A percentile compares a stretch with the other conserved stretches of the same genome.
phyloP scores from a whole-genome alignment of 2,329 filamentous ascomycete species.

The Arthrobotrys sphaeroides region DNA sequence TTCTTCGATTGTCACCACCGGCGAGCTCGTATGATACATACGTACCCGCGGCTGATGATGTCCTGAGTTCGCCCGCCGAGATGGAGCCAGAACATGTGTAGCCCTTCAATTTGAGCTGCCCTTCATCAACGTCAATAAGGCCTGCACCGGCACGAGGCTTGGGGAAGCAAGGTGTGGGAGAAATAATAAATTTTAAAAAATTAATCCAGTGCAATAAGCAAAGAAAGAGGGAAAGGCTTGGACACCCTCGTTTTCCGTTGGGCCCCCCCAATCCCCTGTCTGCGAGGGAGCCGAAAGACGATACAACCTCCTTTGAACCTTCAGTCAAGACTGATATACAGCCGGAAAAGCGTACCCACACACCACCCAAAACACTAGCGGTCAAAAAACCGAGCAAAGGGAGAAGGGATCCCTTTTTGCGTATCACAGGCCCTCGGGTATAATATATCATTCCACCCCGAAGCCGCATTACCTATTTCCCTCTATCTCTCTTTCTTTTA shows the following conservation, averaged over 20 bases:
- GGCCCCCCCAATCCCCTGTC: constrained; percentile 42
- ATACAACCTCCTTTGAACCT: constrained; percentile 51
- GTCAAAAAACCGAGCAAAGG: constrained; percentile 37
- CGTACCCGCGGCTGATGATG: constrained; percentile 40
- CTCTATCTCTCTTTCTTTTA: constrained; percentile 19
- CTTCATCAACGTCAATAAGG: constrained; percentile 4
- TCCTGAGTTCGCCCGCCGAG: constrained; percentile 21
- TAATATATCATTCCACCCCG: constrained; percentile 53
- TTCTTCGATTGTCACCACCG: constrained; percentile 28
- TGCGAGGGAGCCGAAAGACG: constrained; percentile 37
- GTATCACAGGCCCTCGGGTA: constrained; percentile 52
- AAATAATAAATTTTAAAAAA: constrained; percentile 31
- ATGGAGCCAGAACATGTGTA: constrained; percentile 48
- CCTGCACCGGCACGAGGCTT: constrained; percentile 33
- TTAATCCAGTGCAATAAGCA: constrained; percentile 38
- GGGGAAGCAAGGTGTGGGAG: constrained; percentile 39
- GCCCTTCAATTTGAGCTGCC: constrained; percentile 52
- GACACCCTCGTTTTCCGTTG: constrained; percentile 53
- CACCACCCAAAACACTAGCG: constrained; percentile 49
- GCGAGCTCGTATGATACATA: constrained; percentile 31
- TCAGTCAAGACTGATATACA: constrained; percentile 50
- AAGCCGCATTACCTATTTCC: constrained; percentile 22
- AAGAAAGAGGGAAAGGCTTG: constrained; percentile 30
- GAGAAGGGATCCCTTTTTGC: constrained; percentile 36
- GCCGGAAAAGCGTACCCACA: constrained; percentile 49